Evolutionary conservation across 2,329 filamentous ascomycete species (phyloP), one percentile per base, ranked within the genome.

Genomic region (Xylaria sp.): DNA sequence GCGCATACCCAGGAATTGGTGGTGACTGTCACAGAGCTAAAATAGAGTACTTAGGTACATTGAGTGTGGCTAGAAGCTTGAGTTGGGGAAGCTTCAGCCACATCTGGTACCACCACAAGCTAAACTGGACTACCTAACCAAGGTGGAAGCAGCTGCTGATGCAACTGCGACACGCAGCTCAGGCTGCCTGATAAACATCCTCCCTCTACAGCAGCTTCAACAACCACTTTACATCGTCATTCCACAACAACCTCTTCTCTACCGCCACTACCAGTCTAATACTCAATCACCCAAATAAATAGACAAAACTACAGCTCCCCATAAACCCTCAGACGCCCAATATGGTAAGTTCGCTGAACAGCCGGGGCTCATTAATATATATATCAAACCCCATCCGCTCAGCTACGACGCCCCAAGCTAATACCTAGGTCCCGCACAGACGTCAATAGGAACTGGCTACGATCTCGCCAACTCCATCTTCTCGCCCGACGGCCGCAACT

Each of bases 391-490:
- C 20, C 15, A 18, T 46, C 18, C 5, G 20, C 59, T 18, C 20
- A 18, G 34, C 54, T 12, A 8, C 55, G 12, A 15, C 9, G 5
- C 28, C 28, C 5, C 28, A 25, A 65, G 65, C 74, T 74, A 46
- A 76, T 69, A 57, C 8, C 52, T 10, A 15, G 10, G 25, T 18
- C 13, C 34, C 46, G 57, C 57, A 66, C 58, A 99, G 96, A 99
- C 96, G 80, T 99, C 96, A 80, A 99, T 99, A 92, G 96, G 96
- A 81, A 99, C 96, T 79, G 96, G 96, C 80, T 99, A 99, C 86
- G 96, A 99, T 90, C 92, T 99, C 78, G 94, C 94, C 82, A 99
- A 99, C 89, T 98, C 96, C 80, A 97, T 98, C 86, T 99, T 98
- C 88, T 98, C 96, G 58, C 96, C 96, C 75, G 96, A 99, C 85